Percentiles rank a stretch among this genome's conserved stretches.
Evolutionary conservation across 2,329 filamentous ascomycete species (phyloP).

Genomic region (Botryotinia convoluta): DNA sequence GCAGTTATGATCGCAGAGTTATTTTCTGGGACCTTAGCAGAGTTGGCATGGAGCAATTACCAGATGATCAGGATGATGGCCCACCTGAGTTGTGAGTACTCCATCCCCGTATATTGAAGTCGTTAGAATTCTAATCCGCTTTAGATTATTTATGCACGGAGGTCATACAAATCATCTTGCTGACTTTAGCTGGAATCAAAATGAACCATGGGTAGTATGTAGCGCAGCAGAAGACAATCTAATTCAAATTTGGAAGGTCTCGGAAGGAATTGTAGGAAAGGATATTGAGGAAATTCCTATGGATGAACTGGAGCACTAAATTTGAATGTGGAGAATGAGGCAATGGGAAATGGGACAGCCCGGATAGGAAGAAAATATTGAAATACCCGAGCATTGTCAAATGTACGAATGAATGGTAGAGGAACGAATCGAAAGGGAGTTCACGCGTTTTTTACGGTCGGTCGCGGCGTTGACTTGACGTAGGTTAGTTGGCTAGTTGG

Average conservation of each 20-base stretch:
- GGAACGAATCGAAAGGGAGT: background rate
- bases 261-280: conserved; percentile 75
- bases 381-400: conserved; percentile 12
- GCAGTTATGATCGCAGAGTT: conserved; percentile 87
- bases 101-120: background rate
- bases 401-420: conserved; percentile 5
- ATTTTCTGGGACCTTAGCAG: conserved; percentile 95
- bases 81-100: conserved; percentile 81
- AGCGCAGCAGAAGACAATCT: conserved; percentile 96
- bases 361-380: background rate
- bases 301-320: conserved; percentile 68
- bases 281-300: conserved; percentile 73
- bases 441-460: background rate
- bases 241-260: conserved; percentile 90
- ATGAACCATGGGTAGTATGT: conserved; percentile 94
- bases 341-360: background rate
- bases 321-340: background rate
- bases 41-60: conserved; percentile 89
- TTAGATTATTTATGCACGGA: conserved; percentile 93
- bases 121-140: conserved; percentile 15
- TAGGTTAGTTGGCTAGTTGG: background rate
- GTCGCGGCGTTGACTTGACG: conserved; percentile 5
- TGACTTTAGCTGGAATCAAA: conserved; percentile 97
- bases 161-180: conserved; percentile 96
- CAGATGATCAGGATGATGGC: conserved; percentile 92